A percentile compares a stretch with the other conserved stretches of the same genome.
phyloP scores from a whole-genome alignment of 345 rosid species.

The Lumnitzera littorea region DNA sequence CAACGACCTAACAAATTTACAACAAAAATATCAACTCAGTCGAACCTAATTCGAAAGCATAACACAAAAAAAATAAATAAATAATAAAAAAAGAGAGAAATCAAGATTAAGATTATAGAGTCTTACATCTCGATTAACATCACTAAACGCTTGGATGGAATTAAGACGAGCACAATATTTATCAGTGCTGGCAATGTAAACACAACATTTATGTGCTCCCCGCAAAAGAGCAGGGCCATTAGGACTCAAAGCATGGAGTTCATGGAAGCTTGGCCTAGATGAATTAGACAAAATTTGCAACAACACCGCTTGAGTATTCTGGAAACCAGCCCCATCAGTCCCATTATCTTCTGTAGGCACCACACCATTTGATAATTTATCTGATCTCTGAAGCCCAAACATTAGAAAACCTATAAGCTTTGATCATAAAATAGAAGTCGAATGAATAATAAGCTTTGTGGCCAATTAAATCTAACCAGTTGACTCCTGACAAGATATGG shows the following conservation, averaged over 20 bases:
- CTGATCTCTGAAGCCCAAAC: conserved; percentile 49
- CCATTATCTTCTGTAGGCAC: conserved; percentile 68
- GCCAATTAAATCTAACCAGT: conserved; percentile 59
- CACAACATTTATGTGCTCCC: conserved; percentile 85
- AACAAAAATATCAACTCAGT: background rate
- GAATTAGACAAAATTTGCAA: conserved; percentile 68
- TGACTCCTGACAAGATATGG: conserved; percentile 92
- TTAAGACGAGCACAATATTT: conserved; percentile 71
- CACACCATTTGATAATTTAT: conserved; percentile 32
- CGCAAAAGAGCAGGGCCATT: conserved; percentile 31
- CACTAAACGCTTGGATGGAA: conserved; percentile 87
- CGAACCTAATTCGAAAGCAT: background rate
- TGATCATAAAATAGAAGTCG: conserved; percentile 1
- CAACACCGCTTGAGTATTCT: conserved; percentile 40
- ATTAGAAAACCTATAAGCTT: conserved; percentile 12
- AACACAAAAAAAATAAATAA: background rate
- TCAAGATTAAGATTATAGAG: background rate
- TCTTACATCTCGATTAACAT: conserved; percentile 92
- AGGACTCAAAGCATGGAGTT: conserved; percentile 34
- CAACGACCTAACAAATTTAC: conserved; percentile 50
- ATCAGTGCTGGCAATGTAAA: conserved; percentile 67
- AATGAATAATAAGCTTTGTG: conserved; percentile 3
- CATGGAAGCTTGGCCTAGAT: conserved; percentile 66
- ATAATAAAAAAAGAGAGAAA: background rate
- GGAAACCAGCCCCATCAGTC: conserved; percentile 43